A percentile compares a stretch with the other conserved stretches of the same genome.
These are phyloP conservation scores for Perkinsus olseni DNA, from an alignment of 169 alveolate species.

Conservation along the genomic window DNA sequence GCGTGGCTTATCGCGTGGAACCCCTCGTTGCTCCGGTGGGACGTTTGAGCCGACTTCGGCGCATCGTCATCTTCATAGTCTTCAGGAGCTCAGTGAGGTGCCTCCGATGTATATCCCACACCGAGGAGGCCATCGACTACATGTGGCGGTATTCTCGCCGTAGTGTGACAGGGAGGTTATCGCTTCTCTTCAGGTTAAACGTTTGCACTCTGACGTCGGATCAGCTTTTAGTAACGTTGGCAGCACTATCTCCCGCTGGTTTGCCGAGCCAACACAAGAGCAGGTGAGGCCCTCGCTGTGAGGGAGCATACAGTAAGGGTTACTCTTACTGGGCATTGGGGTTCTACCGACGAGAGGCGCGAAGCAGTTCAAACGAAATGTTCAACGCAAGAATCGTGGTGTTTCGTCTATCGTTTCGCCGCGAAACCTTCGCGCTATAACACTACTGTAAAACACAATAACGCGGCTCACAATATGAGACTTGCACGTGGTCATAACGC, in stretches of 20 bases:
- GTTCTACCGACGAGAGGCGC: no score
- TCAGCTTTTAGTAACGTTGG: not conserved
- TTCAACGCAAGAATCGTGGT: no score
- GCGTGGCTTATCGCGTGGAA: not conserved
- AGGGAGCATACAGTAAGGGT: no score
- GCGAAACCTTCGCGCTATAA: no score
- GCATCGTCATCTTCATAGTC: not conserved
- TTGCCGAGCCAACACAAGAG: not conserved
- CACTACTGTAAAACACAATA: not conserved
- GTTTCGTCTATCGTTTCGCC: no score
- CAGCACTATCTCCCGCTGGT: not conserved
- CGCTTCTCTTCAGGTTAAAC: not conserved
- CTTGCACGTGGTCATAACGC: no score
- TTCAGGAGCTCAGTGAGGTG: not conserved
- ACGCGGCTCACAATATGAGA: not conserved
- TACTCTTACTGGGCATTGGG: no score
- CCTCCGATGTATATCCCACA: not conserved
- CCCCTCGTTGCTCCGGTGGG: not conserved
- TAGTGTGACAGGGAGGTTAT: not conserved
- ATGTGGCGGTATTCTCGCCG: not conserved
- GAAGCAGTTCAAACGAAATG: no score
- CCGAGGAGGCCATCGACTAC: not conserved
- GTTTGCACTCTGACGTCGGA: not conserved
- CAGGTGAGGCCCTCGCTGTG: no score
- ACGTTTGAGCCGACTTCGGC: not conserved